phyloP scores from a whole-genome alignment of 176 grass and related monocot species.

The Dendrocalamus sinicus region DNA sequence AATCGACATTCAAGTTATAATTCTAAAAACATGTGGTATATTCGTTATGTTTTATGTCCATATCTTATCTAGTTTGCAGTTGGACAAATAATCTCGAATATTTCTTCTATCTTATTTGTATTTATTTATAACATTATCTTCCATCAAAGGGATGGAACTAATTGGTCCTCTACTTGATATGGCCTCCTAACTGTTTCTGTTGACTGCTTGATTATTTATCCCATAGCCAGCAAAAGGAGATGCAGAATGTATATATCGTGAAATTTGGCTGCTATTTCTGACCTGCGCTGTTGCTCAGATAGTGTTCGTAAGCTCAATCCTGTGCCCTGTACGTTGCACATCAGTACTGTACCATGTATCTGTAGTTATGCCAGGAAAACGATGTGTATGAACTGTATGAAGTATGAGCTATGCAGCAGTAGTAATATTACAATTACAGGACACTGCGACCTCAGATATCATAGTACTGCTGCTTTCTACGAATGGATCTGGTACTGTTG shows the following conservation, averaged over 20 bases:
- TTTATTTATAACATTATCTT: conserved; percentile 5
- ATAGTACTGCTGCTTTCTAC: background rate
- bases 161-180: background rate
- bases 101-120: background rate
- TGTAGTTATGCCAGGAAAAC: background rate
- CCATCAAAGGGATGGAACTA: background rate
- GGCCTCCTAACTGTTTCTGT: background rate
- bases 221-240: background rate
- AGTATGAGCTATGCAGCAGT: background rate
- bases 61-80: background rate
- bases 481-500: background rate
- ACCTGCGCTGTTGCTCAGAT: background rate
- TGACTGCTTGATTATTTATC: background rate
- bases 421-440: conserved; percentile 24
- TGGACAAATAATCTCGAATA: conserved; percentile 7
- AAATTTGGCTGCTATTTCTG: background rate
- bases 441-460: background rate
- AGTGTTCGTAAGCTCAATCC: background rate
- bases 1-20: background rate
- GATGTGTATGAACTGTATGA: background rate
- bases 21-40: background rate
- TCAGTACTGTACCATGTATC: background rate
- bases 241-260: background rate
- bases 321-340: background rate
- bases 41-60: background rate